phyloP scores from a whole-genome alignment of 495 filamentous ascomycete genomes.

The Aspergillus wentii region DNA sequence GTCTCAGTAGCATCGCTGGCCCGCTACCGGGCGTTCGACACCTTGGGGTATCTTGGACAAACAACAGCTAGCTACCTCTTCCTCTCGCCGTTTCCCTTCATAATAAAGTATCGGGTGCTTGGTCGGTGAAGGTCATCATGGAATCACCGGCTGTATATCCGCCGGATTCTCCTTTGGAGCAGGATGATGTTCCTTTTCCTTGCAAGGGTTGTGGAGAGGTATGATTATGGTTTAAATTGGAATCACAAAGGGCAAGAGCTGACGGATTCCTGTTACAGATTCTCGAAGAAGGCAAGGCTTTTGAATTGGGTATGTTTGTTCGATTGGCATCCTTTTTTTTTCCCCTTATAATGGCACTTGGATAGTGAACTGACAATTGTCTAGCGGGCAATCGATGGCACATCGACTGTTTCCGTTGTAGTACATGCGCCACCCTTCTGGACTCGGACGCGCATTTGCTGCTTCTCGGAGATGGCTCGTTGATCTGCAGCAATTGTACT shows the following conservation, averaged over 20 bases:
- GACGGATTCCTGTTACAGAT: constrained; percentile 52
- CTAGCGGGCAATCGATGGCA: constrained; percentile 97
- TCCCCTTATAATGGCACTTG: too few relatives aligned
- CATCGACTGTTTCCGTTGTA: constrained; percentile 98
- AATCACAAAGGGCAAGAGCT: background rate
- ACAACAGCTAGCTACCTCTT: too few relatives aligned
- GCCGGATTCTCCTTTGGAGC: constrained; percentile 78
- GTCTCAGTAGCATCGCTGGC: too few relatives aligned
- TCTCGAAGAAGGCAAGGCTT: constrained; percentile 96
- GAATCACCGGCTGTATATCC: constrained; percentile 53
- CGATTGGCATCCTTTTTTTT: constrained; percentile 1
- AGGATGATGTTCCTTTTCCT: constrained; percentile 81
- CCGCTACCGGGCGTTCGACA: too few relatives aligned
- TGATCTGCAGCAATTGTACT: constrained; percentile 99
- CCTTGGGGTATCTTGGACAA: too few relatives aligned
- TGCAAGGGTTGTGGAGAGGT: constrained; percentile 99
- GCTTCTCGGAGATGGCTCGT: constrained; percentile 91
- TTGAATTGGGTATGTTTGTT: constrained; percentile 79
- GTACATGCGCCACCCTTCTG: constrained; percentile 89
- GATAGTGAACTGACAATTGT: background rate
- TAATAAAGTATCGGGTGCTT: background rate
- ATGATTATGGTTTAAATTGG: constrained; percentile 14
- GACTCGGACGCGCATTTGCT: constrained; percentile 98
- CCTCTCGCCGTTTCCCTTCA: background rate
- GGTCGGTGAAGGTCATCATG: constrained; percentile 18